These are phyloP conservation scores for Sungouiozyma intestinalis DNA, from an alignment of 805 yeast genomes.

Conservation along the genomic window DNA sequence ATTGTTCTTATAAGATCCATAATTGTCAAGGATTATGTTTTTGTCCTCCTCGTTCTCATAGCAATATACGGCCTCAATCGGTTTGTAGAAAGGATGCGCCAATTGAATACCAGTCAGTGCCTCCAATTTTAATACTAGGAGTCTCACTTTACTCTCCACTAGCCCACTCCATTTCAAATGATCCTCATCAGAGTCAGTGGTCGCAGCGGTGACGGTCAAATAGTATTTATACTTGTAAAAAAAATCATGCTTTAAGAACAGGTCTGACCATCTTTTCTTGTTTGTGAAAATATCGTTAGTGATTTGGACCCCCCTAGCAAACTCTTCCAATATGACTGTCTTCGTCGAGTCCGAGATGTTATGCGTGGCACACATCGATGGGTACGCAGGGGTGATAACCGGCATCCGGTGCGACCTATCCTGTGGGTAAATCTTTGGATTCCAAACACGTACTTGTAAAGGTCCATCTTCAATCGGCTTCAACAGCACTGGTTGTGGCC, in stretches of 20 bases:
- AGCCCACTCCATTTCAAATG: conserved; percentile 88
- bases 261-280: conserved; percentile 58
- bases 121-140: conserved; percentile 77
- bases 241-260: conserved; percentile 72
- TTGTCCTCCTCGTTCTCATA: conserved; percentile 46
- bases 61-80: conserved; percentile 46
- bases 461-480: conserved; percentile 97
- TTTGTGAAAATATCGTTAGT: conserved; percentile 59
- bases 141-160: conserved; percentile 79
- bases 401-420: conserved; percentile 94
- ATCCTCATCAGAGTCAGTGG: conserved; percentile 65
- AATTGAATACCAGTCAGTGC: conserved; percentile 58
- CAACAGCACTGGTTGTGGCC: conserved; percentile 96
- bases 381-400: conserved; percentile 84
- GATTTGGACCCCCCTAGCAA: conserved; percentile 62
- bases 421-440: conserved; percentile 79
- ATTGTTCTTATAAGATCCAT: conserved; percentile 45
- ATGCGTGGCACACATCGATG: conserved; percentile 98
- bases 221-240: conserved; percentile 81
- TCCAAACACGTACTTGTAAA: conserved; percentile 92
- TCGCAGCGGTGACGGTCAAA: conserved; percentile 68
- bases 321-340: conserved; percentile 67
- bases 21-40: conserved; percentile 45
- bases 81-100: conserved; percentile 86
- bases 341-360: conserved; percentile 86